These are phyloP conservation scores for Athelia psychrophila DNA, from an alignment of 1,284 basidiomycete species.

Conservation along the genomic window DNA sequence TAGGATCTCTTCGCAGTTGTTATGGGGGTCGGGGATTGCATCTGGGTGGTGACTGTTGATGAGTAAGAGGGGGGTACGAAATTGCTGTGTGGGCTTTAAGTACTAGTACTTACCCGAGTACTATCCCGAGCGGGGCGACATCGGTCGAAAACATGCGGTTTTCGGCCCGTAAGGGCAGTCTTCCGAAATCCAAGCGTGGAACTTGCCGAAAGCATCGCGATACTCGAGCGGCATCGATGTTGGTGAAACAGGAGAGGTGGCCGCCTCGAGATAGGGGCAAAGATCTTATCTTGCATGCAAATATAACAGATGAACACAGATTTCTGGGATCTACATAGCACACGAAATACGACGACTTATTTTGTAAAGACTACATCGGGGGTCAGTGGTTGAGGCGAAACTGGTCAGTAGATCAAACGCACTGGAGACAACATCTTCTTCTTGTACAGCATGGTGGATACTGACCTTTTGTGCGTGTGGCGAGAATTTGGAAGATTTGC, in stretches of 20 bases:
- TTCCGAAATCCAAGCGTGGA: neutral
- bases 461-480: constrained; percentile 95
- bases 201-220: neutral
- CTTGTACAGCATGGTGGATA: constrained; percentile 81
- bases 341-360: too few species aligned
- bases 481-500: constrained; percentile 86
- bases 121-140: too few species aligned
- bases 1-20: constrained; percentile 17
- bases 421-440: constrained; percentile 96
- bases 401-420: constrained; percentile 30
- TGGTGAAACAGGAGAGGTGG: neutral
- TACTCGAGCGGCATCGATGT: too few species aligned
- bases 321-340: too few species aligned
- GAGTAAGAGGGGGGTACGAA: too few species aligned
- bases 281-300: too few species aligned
- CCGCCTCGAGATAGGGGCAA: too few species aligned
- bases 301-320: too few species aligned
- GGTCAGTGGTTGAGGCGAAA: too few species aligned
- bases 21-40: constrained; percentile 2
- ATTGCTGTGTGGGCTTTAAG: too few species aligned
- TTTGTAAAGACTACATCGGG: constrained; percentile 37
- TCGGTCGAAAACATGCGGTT: too few species aligned
- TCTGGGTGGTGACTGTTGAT: too few species aligned
- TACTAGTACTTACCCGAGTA: neutral
- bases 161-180: neutral